Percentiles rank a stretch among this genome's conserved stretches.
phyloP scores from a whole-genome alignment of 495 filamentous ascomycete species.

The Penicillium bovifimosum region DNA sequence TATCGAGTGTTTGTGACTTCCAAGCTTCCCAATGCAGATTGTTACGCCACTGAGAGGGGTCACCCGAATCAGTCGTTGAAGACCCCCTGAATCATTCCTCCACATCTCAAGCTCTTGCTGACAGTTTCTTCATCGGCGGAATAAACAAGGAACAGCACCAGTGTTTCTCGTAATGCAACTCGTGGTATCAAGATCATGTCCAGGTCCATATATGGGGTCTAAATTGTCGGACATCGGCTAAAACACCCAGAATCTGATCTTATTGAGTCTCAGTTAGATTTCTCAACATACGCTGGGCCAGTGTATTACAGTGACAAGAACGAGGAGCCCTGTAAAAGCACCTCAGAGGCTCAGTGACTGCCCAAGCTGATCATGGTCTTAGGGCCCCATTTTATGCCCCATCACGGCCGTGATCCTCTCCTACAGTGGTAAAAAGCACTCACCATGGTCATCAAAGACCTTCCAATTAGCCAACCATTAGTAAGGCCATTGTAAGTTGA shows the following conservation, averaged over 20 bases:
- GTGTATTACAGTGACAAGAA: neutral
- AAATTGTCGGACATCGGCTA: neutral
- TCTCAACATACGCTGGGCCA: too few relatives aligned
- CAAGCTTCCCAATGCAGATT: neutral
- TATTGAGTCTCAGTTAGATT: neutral
- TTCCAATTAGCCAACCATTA: neutral
- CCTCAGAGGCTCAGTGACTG: too few relatives aligned
- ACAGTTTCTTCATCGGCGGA: neutral
- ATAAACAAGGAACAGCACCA: neutral
- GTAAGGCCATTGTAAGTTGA: neutral
- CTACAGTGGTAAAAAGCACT: too few relatives aligned
- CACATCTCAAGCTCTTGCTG: neutral
- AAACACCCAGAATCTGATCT: neutral
- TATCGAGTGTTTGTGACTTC: neutral
- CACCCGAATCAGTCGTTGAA: neutral
- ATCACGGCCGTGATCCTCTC: too few relatives aligned
- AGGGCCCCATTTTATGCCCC: too few relatives aligned
- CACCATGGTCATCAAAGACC: too few relatives aligned
- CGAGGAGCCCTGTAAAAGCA: neutral
- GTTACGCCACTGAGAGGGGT: constrained; percentile 1
- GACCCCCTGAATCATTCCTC: neutral
- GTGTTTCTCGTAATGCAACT: neutral
- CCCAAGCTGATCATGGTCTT: too few relatives aligned
- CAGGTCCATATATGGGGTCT: neutral
- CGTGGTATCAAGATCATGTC: neutral